Percentiles rank a stretch among this genome's conserved stretches.
These are phyloP conservation scores for Kazachstania bromeliacearum DNA, from an alignment of 805 yeast species.

Conservation along the genomic window DNA sequence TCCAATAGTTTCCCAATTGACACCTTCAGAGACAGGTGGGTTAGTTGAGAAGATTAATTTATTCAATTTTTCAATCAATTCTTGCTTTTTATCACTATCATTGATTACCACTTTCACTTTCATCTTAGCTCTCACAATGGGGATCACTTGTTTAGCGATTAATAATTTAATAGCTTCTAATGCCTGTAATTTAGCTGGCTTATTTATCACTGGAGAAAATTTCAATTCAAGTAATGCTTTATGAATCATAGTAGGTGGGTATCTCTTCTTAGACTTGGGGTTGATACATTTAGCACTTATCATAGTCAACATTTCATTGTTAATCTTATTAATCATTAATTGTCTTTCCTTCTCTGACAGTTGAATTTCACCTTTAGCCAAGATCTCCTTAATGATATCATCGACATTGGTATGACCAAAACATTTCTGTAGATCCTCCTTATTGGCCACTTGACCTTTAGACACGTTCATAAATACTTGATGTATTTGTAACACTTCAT, in stretches of 20 bases:
- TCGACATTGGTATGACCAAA: conserved; percentile 74
- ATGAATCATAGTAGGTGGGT: conserved; percentile 90
- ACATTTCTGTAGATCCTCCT: conserved; percentile 64
- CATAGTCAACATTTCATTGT: conserved; percentile 72
- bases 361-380: conserved; percentile 89
- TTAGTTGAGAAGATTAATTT: conserved; percentile 36
- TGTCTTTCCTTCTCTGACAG: conserved; percentile 88
- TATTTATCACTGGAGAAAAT: conserved; percentile 64
- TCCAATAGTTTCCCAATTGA: conserved; percentile 48
- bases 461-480: conserved; percentile 89
- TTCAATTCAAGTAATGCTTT: conserved; percentile 73
- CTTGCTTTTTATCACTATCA: conserved; percentile 33
- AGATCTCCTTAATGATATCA: conserved; percentile 66
- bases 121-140: conserved; percentile 93
- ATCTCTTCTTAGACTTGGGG: conserved; percentile 80
- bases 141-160: conserved; percentile 72
- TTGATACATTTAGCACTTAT: conserved; percentile 87
- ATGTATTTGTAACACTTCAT: conserved; percentile 94
- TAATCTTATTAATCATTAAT: conserved; percentile 60
- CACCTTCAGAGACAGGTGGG: conserved; percentile 35
- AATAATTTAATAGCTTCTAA: conserved; percentile 79
- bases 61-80: conserved; percentile 35
- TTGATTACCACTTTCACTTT: conserved; percentile 58
- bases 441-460: conserved; percentile 86
- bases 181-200: conserved; percentile 80